These are phyloP conservation scores for Cyberlindnera petersonii DNA, from an alignment of 805 yeast genomes.

Conservation along the genomic window DNA sequence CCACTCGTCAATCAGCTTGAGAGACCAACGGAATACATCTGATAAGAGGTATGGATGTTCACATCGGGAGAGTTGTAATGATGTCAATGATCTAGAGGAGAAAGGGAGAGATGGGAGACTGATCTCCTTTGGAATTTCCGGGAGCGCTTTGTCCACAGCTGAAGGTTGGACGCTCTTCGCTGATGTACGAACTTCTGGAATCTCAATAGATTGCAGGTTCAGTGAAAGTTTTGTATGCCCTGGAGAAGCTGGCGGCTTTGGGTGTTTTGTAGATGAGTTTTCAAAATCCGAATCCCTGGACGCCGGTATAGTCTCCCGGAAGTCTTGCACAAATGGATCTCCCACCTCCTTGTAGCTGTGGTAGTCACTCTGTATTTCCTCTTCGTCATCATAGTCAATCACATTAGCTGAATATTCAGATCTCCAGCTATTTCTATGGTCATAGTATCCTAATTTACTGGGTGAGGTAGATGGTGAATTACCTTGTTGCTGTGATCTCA, in stretches of 20 bases:
- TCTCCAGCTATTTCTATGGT: constrained; percentile 28
- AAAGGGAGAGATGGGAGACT: constrained; percentile 56
- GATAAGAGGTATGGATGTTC: constrained; percentile 43
- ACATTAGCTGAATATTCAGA: constrained; percentile 25
- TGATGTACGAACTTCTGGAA: constrained; percentile 10
- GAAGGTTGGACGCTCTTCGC: neutral
- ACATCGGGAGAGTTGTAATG: constrained; percentile 48
- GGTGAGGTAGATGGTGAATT: constrained; percentile 26
- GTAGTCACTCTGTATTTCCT: constrained; percentile 1
- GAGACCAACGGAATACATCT: constrained; percentile 51
- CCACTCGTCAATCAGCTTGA: constrained; percentile 47
- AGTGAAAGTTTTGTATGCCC: neutral
- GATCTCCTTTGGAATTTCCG: constrained; percentile 37
- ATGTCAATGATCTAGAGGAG: constrained; percentile 43
- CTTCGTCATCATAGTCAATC: constrained; percentile 12
- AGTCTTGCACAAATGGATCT: neutral
- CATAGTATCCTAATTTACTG: constrained; percentile 23
- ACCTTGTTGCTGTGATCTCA: neutral
- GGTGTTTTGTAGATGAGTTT: neutral
- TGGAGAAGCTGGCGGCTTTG: neutral
- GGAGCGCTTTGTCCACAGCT: constrained; percentile 26
- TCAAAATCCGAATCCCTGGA: constrained; percentile 2
- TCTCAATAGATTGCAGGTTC: constrained; percentile 11
- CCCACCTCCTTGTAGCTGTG: constrained; percentile 4
- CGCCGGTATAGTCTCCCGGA: neutral